These are phyloP conservation scores for Podila epicladia DNA, from an alignment of 192 early-diverging fungal species.

Conservation along the genomic window DNA sequence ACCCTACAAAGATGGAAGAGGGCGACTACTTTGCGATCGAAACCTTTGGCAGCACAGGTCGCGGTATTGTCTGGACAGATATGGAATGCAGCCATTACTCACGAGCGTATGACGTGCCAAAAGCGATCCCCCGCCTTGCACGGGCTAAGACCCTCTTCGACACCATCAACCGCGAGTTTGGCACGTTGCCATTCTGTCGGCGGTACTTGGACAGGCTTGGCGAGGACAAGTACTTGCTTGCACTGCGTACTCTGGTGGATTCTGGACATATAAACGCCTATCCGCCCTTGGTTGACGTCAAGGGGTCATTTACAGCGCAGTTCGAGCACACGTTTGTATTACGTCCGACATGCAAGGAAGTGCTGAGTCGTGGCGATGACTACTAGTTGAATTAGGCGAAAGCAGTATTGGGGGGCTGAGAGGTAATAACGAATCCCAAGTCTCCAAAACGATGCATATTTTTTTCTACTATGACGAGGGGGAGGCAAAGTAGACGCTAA, in stretches of 20 bases:
- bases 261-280: constrained; percentile 80
- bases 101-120: constrained; percentile 63
- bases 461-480: constrained; percentile 2
- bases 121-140: constrained; percentile 68
- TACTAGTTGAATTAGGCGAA: constrained; percentile 6
- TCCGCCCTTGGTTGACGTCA: constrained; percentile 87
- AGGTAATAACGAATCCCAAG: not conserved
- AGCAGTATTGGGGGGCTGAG: too few species aligned
- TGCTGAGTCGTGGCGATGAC: constrained; percentile 54
- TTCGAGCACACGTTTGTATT: constrained; percentile 95
- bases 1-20: constrained; percentile 95
- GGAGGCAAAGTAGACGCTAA: too few species aligned
- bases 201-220: constrained; percentile 95
- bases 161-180: constrained; percentile 90
- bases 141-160: constrained; percentile 78
- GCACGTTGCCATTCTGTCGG: constrained; percentile 94
- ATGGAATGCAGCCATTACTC: constrained; percentile 94
- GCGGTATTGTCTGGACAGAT: constrained; percentile 87
- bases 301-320: constrained; percentile 94
- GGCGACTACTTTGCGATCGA: constrained; percentile 95
- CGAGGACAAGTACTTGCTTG: constrained; percentile 89
- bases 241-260: constrained; percentile 86
- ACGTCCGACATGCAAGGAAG: constrained; percentile 89
- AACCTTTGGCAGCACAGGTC: constrained; percentile 96
- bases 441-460: not conserved